Conservation (phyloP, 164 flowering plant genomes). For the Vitis amurensis region DNA sequence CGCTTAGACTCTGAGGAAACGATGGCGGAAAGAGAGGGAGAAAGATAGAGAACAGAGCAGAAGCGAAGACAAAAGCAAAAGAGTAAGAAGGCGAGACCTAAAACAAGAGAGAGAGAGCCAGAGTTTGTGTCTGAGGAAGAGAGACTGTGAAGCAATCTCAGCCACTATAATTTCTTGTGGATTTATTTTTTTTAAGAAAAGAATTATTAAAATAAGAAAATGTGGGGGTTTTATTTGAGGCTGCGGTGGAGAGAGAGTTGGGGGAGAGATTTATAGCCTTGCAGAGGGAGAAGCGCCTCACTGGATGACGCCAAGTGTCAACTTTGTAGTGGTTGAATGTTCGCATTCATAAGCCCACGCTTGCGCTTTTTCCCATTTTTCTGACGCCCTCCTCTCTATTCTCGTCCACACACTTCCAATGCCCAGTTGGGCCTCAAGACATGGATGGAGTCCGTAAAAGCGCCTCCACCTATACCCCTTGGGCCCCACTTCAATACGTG, state of each 20-base stretch:
- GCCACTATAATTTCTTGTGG: conserved; percentile 52
- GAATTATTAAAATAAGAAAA: conserved; percentile 3
- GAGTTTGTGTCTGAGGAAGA: background rate
- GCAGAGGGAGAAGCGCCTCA: background rate
- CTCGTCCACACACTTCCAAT: conserved; percentile 21
- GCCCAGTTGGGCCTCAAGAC: background rate
- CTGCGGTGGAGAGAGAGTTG: conserved; percentile 20
- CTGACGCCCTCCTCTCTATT: conserved; percentile 9
- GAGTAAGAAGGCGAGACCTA: background rate
- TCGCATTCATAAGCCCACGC: conserved; percentile 5
- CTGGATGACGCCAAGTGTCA: conserved; percentile 33
- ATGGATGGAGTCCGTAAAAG: conserved; percentile 18
- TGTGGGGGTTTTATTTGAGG: conserved; percentile 40
- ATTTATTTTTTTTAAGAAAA: conserved; percentile 28
- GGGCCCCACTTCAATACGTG: conserved; percentile 14
- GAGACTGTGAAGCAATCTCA: conserved; percentile 34
- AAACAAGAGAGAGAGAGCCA: conserved; percentile 9
- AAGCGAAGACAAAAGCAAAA: background rate
- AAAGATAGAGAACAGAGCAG: background rate
- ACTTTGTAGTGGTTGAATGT: conserved; percentile 18
- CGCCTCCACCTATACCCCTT: conserved; percentile 12
- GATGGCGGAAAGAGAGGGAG: conserved; percentile 1
- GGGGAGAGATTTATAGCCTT: background rate
- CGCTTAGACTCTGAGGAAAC: background rate
- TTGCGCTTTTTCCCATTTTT: conserved; percentile 19